Percentiles rank a stretch among this genome's conserved stretches.
Conservation (phyloP, 2,329 filamentous ascomycete species). For the Pseudogymnoascus sp. region DNA sequence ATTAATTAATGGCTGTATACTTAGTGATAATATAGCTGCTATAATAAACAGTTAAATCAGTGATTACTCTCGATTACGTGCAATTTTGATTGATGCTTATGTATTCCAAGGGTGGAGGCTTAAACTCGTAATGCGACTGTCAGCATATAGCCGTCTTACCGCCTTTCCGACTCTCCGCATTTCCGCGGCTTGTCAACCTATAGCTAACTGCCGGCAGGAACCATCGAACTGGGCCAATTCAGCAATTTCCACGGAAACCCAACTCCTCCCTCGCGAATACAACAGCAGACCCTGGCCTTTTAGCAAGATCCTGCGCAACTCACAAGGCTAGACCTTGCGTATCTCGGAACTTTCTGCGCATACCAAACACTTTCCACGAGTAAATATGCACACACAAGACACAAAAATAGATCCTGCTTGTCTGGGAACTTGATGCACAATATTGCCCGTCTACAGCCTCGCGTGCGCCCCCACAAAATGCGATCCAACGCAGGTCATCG, state of each 20-base stretch:
- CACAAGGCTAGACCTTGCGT: background rate
- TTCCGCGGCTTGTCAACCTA: background rate
- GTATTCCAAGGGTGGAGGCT: background rate
- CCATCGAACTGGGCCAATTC: background rate
- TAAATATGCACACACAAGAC: background rate
- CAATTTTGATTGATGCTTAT: background rate
- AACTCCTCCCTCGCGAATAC: background rate
- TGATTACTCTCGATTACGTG: too few relatives aligned
- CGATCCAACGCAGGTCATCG: too few relatives aligned
- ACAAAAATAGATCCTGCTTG: background rate
- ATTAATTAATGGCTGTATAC: background rate
- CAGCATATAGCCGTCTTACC: background rate
- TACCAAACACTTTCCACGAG: background rate
- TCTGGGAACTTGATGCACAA: background rate
- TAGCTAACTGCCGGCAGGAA: background rate
- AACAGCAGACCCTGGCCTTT: background rate
- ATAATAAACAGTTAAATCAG: background rate
- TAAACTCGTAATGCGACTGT: background rate
- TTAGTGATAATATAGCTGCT: background rate
- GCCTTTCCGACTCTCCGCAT: too few relatives aligned
- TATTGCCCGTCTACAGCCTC: background rate
- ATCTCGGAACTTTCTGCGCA: background rate
- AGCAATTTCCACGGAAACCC: background rate
- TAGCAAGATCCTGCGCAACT: background rate
- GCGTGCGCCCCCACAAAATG: background rate